A percentile compares a stretch with the other conserved stretches of the same genome.
These are phyloP conservation scores for Entelexis sorbosivorans DNA, from an alignment of 1,139 yeast genomes.

Conservation along the genomic window DNA sequence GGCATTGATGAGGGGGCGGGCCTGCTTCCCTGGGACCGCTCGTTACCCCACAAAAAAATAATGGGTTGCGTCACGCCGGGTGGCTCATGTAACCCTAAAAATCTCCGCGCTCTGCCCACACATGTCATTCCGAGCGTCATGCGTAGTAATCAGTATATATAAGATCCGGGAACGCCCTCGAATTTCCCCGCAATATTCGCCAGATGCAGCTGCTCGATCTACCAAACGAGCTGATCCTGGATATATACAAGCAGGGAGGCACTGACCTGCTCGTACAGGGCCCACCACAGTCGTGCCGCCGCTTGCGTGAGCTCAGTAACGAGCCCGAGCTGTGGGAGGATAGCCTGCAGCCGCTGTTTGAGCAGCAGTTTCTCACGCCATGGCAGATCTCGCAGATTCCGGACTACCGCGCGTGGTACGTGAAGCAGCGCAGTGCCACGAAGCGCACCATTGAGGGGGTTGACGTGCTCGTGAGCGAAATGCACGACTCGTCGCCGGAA, in stretches of 20 bases:
- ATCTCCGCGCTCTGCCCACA: constrained; percentile 1
- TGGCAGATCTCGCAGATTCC: constrained; percentile 11
- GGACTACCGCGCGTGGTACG: constrained; percentile 15
- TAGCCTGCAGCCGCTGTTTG: constrained; percentile 9
- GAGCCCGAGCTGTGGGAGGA: constrained; percentile 22
- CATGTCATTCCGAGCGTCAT: not conserved
- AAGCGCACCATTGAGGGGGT: constrained; percentile 9
- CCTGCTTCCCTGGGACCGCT: not conserved
- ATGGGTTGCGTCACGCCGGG: not conserved
- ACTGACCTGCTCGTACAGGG: constrained; percentile 21
- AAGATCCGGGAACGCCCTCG: not conserved
- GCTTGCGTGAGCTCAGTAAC: constrained; percentile 20
- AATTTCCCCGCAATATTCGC: not conserved
- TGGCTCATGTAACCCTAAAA: not conserved
- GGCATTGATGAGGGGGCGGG: too few species aligned
- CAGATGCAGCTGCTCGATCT: constrained; percentile 16
- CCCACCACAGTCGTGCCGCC: constrained; percentile 19
- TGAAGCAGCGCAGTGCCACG: constrained; percentile 11
- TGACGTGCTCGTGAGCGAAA: constrained; percentile 16
- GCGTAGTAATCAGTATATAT: not conserved
- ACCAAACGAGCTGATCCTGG: constrained; percentile 24
- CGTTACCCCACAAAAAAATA: not conserved
- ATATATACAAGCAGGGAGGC: constrained; percentile 20
- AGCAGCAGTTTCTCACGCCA: constrained; percentile 13
- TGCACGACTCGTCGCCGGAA: constrained; percentile 13